These are phyloP conservation scores for Sanchytrium tribonematis DNA, from an alignment of 371 early-diverging fungal species.

Conservation along the genomic window DNA sequence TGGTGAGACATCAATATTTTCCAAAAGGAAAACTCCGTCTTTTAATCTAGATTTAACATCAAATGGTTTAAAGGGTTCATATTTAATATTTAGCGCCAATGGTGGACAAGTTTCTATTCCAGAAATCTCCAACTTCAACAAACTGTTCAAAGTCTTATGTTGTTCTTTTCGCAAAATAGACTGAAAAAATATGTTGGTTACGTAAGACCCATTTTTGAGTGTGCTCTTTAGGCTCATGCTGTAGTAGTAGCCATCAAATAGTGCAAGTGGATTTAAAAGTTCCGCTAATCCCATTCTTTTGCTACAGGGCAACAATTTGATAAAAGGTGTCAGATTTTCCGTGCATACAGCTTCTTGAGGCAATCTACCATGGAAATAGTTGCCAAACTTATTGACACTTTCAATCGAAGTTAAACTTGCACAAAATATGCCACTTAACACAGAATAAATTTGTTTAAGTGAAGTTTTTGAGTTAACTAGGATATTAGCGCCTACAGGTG, in stretches of 20 bases:
- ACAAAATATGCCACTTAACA: neutral
- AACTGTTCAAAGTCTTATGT: neutral
- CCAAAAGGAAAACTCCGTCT: neutral
- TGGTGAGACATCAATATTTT: neutral
- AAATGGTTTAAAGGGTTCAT: neutral
- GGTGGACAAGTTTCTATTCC: neutral
- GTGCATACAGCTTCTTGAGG: slow-evolving; percentile 66
- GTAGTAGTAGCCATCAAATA: neutral
- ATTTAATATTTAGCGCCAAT: neutral
- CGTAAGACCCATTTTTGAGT: neutral
- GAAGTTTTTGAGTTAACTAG: neutral
- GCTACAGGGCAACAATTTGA: slow-evolving; percentile 75
- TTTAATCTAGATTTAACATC: neutral
- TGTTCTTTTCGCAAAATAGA: neutral
- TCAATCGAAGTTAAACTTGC: neutral
- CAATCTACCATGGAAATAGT: neutral
- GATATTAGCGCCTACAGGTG: neutral
- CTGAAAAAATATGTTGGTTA: neutral
- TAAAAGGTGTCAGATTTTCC: slow-evolving; percentile 87
- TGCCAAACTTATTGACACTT: neutral
- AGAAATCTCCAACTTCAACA: neutral
- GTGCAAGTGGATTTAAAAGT: neutral
- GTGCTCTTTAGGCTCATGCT: neutral
- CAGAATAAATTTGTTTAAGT: neutral
- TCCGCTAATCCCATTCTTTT: neutral